Evolutionary conservation across 192 early-diverging fungal species (phyloP).

Genomic region (Backusella australiensis): DNA sequence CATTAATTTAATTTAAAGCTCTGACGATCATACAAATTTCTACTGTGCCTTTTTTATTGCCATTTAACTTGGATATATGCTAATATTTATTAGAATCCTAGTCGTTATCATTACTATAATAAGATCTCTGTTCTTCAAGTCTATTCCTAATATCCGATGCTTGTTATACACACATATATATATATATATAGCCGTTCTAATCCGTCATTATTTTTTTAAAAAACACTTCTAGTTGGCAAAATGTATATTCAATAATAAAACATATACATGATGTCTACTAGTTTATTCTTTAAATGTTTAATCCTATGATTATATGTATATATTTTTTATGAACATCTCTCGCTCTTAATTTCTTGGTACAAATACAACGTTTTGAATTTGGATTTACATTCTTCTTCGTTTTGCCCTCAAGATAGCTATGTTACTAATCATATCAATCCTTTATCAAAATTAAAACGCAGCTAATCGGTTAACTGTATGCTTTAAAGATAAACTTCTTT

Average conservation of each 20-base stretch:
- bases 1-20: neutral
- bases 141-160: neutral
- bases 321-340: neutral
- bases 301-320: neutral
- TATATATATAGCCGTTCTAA: neutral
- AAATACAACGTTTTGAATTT: neutral
- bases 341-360: neutral
- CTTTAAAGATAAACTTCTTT: too few relatives aligned
- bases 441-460: too few relatives aligned
- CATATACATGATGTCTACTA: neutral
- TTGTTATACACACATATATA: neutral
- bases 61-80: neutral
- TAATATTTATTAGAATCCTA: neutral
- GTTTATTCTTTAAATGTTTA: neutral
- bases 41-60: neutral
- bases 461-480: too few relatives aligned
- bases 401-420: neutral
- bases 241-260: neutral
- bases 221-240: neutral
- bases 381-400: neutral
- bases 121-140: neutral
- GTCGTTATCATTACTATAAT: neutral
- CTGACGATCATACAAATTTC: neutral
- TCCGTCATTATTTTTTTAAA: neutral
- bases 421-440: neutral